These are phyloP conservation scores for Zygoascus bituminiphila DNA, from an alignment of 805 yeast species.

Conservation along the genomic window DNA sequence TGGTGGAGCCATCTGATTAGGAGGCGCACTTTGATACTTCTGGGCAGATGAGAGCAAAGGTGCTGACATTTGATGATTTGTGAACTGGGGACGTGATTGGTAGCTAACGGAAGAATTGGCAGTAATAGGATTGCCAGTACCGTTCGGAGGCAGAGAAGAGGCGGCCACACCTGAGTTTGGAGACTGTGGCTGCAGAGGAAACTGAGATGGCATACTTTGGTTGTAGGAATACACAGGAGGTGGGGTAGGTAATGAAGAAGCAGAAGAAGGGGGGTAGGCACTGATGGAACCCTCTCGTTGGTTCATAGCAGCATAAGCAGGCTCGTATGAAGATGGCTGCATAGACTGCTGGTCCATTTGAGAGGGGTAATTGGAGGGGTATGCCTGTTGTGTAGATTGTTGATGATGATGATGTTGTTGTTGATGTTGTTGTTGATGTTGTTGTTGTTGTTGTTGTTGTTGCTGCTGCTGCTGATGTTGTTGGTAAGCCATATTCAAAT, in stretches of 20 bases:
- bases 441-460: conserved; percentile 6
- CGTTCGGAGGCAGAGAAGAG: neutral
- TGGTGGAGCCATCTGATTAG: neutral
- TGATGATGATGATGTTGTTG: conserved; percentile 3
- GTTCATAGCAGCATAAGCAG: neutral
- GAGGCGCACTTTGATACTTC: neutral
- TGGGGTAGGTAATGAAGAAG: conserved; percentile 1
- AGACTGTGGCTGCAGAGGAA: neutral
- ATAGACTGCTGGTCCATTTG: neutral
- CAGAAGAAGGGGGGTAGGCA: neutral
- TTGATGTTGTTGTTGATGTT: conserved; percentile 5
- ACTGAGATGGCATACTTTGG: neutral
- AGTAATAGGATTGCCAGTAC: neutral
- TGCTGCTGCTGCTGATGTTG: conserved; percentile 1
- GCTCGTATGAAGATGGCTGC: neutral
- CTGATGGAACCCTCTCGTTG: neutral
- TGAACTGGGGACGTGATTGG: neutral
- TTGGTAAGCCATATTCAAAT: neutral
- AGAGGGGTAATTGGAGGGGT: neutral
- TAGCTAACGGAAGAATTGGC: neutral
- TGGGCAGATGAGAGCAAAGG: neutral
- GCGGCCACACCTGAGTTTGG: neutral
- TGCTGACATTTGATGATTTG: neutral
- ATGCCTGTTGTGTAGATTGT: conserved; percentile 1
- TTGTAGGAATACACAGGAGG: neutral